A percentile compares a stretch with the other conserved stretches of the same genome.
phyloP scores from a whole-genome alignment of 1,139 yeast species.

The Scheffersomyces titani region DNA sequence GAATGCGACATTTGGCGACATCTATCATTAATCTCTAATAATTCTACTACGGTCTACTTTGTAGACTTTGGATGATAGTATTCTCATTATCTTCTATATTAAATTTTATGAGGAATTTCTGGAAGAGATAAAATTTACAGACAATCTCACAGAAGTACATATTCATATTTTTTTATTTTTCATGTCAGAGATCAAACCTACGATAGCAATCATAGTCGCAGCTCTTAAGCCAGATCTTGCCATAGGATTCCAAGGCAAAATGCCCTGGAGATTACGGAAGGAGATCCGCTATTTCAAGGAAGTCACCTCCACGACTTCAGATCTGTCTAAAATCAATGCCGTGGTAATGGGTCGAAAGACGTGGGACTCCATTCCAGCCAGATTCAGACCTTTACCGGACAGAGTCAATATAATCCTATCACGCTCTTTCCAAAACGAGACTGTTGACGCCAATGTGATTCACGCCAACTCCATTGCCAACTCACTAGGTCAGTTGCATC shows the following conservation, averaged over 20 bases:
- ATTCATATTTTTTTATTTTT: too few species aligned
- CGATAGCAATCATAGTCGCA: constrained; percentile 74
- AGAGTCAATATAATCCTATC: constrained; percentile 79
- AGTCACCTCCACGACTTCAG: constrained; percentile 56
- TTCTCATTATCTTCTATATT: too few species aligned
- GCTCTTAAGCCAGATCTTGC: constrained; percentile 80
- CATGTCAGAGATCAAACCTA: constrained; percentile 18
- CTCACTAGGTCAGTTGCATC: constrained; percentile 34
- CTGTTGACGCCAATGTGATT: constrained; percentile 30
- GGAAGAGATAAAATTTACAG: neutral
- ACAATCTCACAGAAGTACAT: neutral
- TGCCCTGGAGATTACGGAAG: constrained; percentile 85
- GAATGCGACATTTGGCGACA: neutral
- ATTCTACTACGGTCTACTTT: neutral
- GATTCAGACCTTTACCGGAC: constrained; percentile 78
- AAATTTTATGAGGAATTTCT: neutral
- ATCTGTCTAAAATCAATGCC: constrained; percentile 53
- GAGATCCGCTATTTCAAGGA: constrained; percentile 86
- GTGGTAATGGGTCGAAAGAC: constrained; percentile 97
- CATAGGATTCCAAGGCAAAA: constrained; percentile 75
- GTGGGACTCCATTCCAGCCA: constrained; percentile 89
- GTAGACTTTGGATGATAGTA: neutral
- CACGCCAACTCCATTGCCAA: constrained; percentile 49
- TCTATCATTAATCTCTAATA: neutral
- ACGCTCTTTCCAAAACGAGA: constrained; percentile 30